Base-by-base conservation (phyloP, 1,284 basidiomycete species). In the Cryptococcus sp. region DNA sequence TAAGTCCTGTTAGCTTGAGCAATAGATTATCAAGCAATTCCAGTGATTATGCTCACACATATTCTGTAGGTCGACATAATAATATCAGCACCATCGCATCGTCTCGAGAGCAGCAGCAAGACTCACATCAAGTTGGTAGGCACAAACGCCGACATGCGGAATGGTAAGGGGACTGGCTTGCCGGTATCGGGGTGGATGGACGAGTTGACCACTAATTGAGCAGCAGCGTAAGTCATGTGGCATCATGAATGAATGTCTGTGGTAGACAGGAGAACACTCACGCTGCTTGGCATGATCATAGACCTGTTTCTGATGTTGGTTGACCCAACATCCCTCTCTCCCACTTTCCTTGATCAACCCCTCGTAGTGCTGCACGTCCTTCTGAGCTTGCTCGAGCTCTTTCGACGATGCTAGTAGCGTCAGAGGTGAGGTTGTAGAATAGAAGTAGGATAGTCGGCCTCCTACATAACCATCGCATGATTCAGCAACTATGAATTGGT, bases 101-200 rank as follows among this genome's bases (percentile, higher is more conserved):
- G 13, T 43, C 40, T 43, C 13, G 40, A 11, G 11, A 5, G 17
- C 16, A 20, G 40, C 29, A 34, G 29, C 29, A 10, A 10, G 19
- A 61, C 74, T 62, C 51, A 76, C 72, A 83, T 67, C 65, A 83
- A 63, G 67, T 83, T 83, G 38, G 82, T 83, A 6, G 82, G 82
- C 23, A 83, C 81, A 57, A 83, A 83, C 1, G 82, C 74, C 17
- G 73, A 78, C 76, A 83, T 80, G 34, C 82, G 68, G 67, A 83
- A 83, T 0, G 82, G 81, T 2, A 83, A 70, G 4, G 80, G 76
- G 1, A 82, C 79, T 3, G 79, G 75, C 61, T 78, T 70, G 38
- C 76, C 74, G 1, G 80, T 81, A 64, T 83, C 82, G 25, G 80
- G 80, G 62, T 81, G 81, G 10, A 81, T 79, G 0, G 75, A 78